phyloP scores from a whole-genome alignment of 2,329 filamentous ascomycete genomes.

The Hymenoscyphus albidus region DNA sequence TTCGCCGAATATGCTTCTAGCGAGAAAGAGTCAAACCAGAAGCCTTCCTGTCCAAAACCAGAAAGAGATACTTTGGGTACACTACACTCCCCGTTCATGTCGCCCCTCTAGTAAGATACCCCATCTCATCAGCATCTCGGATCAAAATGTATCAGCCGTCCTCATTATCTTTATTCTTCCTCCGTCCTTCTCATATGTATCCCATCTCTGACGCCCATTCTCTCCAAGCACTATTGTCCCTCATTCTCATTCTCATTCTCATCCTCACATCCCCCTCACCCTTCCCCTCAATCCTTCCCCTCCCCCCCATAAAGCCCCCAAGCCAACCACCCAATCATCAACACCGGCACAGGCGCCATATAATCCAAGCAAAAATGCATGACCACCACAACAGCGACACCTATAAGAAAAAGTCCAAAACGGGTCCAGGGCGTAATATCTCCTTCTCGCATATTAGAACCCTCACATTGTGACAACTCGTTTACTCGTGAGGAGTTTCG shows the following conservation, averaged over 20 bases:
- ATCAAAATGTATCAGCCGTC: background rate
- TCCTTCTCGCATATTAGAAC: background rate
- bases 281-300: background rate
- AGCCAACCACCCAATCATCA: background rate
- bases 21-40: too few relatives aligned
- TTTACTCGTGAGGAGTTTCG: background rate
- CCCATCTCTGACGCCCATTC: background rate
- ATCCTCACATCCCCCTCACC: background rate
- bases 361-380: slow-evolving; percentile 1
- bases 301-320: background rate
- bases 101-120: too few relatives aligned
- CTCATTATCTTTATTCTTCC: background rate
- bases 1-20: too few relatives aligned
- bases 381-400: background rate
- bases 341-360: background rate
- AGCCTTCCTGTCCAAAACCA: too few relatives aligned
- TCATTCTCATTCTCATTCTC: too few relatives aligned
- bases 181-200: too few relatives aligned
- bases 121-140: too few relatives aligned
- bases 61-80: too few relatives aligned
- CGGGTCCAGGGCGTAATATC: background rate
- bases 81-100: too few relatives aligned
- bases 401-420: background rate
- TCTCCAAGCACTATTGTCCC: background rate
- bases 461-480: background rate